Conservation (phyloP, 129 eudicot genomes). For the Centaurea solstitialis region DNA sequence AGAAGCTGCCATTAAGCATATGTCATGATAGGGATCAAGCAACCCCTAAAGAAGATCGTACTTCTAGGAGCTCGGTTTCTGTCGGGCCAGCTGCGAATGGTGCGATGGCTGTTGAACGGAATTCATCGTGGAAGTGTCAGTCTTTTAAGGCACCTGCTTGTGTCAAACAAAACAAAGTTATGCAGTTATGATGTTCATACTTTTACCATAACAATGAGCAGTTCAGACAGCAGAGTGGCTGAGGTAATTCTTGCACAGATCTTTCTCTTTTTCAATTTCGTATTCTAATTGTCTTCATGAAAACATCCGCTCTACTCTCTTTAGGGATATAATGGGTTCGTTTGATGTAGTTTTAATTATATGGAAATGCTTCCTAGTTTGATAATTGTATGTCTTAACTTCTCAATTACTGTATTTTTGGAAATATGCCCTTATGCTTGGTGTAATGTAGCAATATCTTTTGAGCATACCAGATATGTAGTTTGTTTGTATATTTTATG, state of each 20-base stretch:
- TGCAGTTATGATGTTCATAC: conserved; percentile 52
- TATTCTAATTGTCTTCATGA: neutral
- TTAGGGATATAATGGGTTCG: neutral
- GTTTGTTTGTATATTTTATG: neutral
- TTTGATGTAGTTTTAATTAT: conserved; percentile 11
- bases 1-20: conserved; percentile 77
- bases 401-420: neutral
- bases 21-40: conserved; percentile 72
- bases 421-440: neutral
- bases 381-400: conserved; percentile 17
- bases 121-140: conserved; percentile 67
- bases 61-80: conserved; percentile 41
- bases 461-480: conserved; percentile 6
- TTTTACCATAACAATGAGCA: conserved; percentile 23
- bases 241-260: conserved; percentile 46
- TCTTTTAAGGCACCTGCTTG: conserved; percentile 54
- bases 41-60: conserved; percentile 57
- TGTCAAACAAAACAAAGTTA: conserved; percentile 65
- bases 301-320: neutral
- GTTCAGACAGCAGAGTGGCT: conserved; percentile 34
- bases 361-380: neutral
- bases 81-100: conserved; percentile 41
- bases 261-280: neutral
- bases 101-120: conserved; percentile 39
- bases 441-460: neutral